These are phyloP conservation scores for Neoascochyta sp. DNA, from an alignment of 2,329 filamentous ascomycete genomes.

Conservation along the genomic window DNA sequence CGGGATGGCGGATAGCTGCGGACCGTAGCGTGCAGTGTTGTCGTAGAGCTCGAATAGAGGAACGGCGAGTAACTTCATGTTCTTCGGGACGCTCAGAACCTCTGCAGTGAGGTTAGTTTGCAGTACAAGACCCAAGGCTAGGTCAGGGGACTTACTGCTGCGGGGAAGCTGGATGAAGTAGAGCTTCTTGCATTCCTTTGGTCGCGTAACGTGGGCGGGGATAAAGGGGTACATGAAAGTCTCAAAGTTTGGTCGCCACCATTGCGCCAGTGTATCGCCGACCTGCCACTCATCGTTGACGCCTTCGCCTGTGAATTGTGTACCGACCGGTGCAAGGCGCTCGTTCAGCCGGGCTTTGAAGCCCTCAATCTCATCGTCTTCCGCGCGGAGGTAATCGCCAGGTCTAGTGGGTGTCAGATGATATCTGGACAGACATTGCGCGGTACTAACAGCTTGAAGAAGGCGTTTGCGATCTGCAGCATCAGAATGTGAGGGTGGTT, in stretches of 20 bases:
- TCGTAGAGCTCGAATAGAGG: constrained; percentile 98
- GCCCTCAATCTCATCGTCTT: constrained; percentile 88
- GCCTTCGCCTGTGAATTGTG: constrained; percentile 73
- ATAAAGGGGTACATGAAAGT: constrained; percentile 99
- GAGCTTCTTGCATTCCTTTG: constrained; percentile 98
- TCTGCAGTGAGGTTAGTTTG: constrained; percentile 52
- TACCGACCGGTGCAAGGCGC: constrained; percentile 85
- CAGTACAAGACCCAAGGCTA: constrained; percentile 3
- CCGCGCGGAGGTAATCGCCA: constrained; percentile 85
- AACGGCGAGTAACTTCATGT: constrained; percentile 98
- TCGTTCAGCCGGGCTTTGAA: constrained; percentile 94
- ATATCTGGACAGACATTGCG: not conserved
- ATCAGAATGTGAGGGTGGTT: constrained; percentile 98
- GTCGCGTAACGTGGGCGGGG: constrained; percentile 88
- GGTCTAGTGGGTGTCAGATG: constrained; percentile 50
- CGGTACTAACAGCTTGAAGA: constrained; percentile 80
- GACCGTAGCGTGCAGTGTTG: constrained; percentile 90
- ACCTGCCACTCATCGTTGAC: constrained; percentile 94
- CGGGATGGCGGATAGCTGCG: constrained; percentile 92
- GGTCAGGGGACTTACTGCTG: constrained; percentile 61
- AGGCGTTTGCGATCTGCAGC: constrained; percentile 98
- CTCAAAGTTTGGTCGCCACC: constrained; percentile 99
- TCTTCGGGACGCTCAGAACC: constrained; percentile 94
- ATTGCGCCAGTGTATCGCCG: constrained; percentile 91
- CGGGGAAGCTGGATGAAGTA: constrained; percentile 94